Conservation (phyloP, 805 yeast genomes). For the Myxozyma nipponensis region DNA sequence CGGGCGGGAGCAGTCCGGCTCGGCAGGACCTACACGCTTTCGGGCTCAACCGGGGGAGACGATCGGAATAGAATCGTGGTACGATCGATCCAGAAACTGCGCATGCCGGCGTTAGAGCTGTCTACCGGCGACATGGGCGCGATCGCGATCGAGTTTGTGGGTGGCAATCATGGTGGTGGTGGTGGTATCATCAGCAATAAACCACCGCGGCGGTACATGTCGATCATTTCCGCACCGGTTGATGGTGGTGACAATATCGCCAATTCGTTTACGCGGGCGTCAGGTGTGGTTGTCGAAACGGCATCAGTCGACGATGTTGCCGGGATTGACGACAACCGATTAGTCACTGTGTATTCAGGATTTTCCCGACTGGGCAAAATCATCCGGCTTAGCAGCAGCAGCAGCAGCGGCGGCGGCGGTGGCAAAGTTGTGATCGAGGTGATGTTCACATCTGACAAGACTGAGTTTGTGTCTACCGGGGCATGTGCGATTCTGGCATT, state of each 20-base stretch:
- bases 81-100: slow-evolving; percentile 21
- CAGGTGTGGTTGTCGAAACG: too few species aligned
- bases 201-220: too few species aligned
- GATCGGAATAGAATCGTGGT: slow-evolving; percentile 10
- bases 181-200: too few species aligned
- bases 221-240: too few species aligned
- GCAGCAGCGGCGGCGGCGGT: not conserved
- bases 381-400: too few species aligned
- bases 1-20: slow-evolving; percentile 17
- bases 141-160: slow-evolving; percentile 21
- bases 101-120: slow-evolving; percentile 18
- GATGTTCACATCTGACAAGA: not conserved
- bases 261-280: too few species aligned
- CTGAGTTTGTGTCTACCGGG: not conserved
- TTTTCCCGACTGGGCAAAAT: not conserved
- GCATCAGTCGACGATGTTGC: too few species aligned
- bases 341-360: not conserved
- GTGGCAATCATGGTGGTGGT: not conserved
- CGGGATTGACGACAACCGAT: too few species aligned
- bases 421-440: too few species aligned
- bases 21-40: slow-evolving; percentile 13
- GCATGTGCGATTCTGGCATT: not conserved
- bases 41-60: not conserved
- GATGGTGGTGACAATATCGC: too few species aligned
- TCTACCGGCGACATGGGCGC: slow-evolving; percentile 24